phyloP scores from a whole-genome alignment of 768 basidiomycete species.

The Pulveroboletus sp. region DNA sequence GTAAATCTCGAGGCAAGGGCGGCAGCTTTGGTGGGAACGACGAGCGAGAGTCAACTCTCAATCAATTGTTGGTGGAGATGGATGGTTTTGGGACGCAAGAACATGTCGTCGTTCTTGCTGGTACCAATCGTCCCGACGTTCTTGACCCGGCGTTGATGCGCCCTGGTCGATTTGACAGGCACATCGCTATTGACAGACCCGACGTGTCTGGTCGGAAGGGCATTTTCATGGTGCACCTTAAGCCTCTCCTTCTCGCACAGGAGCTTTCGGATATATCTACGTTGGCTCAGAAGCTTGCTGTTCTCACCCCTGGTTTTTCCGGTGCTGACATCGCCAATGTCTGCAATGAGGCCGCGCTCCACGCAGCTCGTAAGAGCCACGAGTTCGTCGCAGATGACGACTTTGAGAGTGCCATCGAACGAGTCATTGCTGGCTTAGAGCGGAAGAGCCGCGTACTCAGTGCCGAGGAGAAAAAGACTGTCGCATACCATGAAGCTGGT shows the following conservation, averaged over 20 bases:
- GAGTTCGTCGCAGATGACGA: slow-evolving; percentile 77
- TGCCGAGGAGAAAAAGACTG: slow-evolving; percentile 95
- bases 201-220: slow-evolving; percentile 92
- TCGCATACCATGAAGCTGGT: slow-evolving; percentile 98
- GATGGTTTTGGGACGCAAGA: slow-evolving; percentile 98
- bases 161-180: slow-evolving; percentile 95
- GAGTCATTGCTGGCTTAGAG: slow-evolving; percentile 96
- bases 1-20: slow-evolving; percentile 80
- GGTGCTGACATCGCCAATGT: slow-evolving; percentile 99
- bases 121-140: slow-evolving; percentile 95
- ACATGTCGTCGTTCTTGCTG: slow-evolving; percentile 93
- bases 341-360: slow-evolving; percentile 95
- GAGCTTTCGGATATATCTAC: slow-evolving; percentile 44
- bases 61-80: slow-evolving; percentile 98
- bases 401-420: slow-evolving; percentile 97
- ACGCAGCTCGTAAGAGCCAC: slow-evolving; percentile 81
- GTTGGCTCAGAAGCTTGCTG: slow-evolving; percentile 89
- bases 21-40: slow-evolving; percentile 90
- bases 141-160: slow-evolving; percentile 94
- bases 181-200: slow-evolving; percentile 92
- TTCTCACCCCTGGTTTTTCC: slow-evolving; percentile 96
- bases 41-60: slow-evolving; percentile 95
- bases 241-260: slow-evolving; percentile 68
- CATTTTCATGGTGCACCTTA: slow-evolving; percentile 90
- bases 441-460: slow-evolving; percentile 91